Evolutionary conservation across 495 filamentous ascomycete genomes (phyloP), one percentile per base, ranked within the genome.

Genomic region (Antarctomyces pellizariae): DNA sequence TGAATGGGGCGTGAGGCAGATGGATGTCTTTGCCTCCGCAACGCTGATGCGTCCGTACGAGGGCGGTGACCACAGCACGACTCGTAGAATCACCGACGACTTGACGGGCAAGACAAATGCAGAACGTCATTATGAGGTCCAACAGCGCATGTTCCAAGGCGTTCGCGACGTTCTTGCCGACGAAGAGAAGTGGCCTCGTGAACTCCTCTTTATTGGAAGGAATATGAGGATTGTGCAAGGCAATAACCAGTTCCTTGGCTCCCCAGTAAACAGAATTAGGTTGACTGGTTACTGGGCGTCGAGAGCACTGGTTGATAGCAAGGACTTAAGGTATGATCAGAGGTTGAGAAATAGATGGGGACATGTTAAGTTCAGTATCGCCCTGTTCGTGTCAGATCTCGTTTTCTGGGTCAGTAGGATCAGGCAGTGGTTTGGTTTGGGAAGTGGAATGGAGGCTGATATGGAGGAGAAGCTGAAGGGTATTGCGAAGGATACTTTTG

Each of bases 131-230:
- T 97, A 75, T 45, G 75, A 84, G 43, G 74, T 82, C 57, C 83
- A 92, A 39, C 61, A 73, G 36, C 62, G 67, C 30, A 79, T 78
- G 61, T 74, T 79, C 33, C 63, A 79, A 40, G 77, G 73, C 11
- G 67, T 93, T 44, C 68, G 73, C 31, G 69, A 86, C 14, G 66
- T 92, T 17, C 65, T 97, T 3, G 65, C 66, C 16, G 79, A 97
- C 45, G 82, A 92, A 43, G 72, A 70, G 14, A 82, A 86, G 43
- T 91, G 79, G 75, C 86, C 86, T 0, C 68, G 70, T 29, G 79
- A 92, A 38, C 71, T 97, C 25, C 67, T 97, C 39, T 97, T 97
- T 50, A 82, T 97, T 42, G 83, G 82, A 1, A 67, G 86, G 4
- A 93, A 92, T 43, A 64, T 97, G 54, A 69, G 86, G 12, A 97